phyloP scores from a whole-genome alignment of 163 green algal species.

The Smithsoniella earleae region DNA sequence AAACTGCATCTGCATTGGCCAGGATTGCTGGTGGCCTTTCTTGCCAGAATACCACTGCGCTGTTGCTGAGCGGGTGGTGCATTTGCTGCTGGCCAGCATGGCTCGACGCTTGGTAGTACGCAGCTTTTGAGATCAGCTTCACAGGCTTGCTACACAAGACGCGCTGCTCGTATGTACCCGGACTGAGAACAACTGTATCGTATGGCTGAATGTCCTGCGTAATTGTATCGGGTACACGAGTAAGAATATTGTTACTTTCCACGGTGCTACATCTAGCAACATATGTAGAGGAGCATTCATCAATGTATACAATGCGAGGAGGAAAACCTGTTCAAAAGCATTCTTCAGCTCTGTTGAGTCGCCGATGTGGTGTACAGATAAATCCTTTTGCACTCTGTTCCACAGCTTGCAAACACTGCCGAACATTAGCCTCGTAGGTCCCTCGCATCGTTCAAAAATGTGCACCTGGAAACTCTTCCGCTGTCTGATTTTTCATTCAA shows the following conservation, averaged over 20 bases:
- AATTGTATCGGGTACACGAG: background rate
- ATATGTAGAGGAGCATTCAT: background rate
- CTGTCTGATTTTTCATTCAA: background rate
- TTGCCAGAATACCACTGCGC: conserved; percentile 21
- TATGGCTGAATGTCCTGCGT: conserved; percentile 5
- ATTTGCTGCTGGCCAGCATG: no score
- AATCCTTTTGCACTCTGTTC: background rate
- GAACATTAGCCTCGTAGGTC: background rate
- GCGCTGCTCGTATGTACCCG: conserved; percentile 20
- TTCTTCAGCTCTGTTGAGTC: background rate
- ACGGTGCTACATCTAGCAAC: background rate
- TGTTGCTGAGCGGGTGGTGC: no score
- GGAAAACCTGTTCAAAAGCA: background rate
- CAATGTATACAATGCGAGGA: background rate
- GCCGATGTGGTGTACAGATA: background rate
- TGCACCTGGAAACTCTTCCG: background rate
- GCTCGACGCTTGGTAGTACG: background rate
- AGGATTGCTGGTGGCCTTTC: conserved; percentile 9
- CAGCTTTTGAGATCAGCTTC: background rate
- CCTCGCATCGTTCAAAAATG: conserved; percentile 19
- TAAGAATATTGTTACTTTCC: background rate
- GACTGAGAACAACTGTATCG: background rate
- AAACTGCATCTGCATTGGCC: background rate
- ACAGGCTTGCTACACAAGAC: conserved; percentile 3
- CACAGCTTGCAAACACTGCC: conserved; percentile 11